Evolutionary conservation across 2,329 filamentous ascomycete genomes (phyloP), one percentile per base, ranked within the genome.

Genomic region (Aspergillus tanneri): DNA sequence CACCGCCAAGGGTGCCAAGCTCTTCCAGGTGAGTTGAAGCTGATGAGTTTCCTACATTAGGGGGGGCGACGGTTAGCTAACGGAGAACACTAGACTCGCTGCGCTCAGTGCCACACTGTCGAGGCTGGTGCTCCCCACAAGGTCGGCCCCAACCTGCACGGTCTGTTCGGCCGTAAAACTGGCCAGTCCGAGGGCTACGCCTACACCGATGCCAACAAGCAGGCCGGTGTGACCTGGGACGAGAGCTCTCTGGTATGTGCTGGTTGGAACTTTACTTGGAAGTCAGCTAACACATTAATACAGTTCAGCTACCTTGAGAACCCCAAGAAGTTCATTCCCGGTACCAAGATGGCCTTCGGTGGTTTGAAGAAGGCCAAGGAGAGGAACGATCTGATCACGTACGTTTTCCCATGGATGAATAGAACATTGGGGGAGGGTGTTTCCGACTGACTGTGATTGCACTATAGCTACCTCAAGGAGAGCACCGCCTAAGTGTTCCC

Each of bases 321-420:
- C 87, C 93, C 93, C 79, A 99, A 99, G 87, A 97, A 97, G 84
- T 99, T 91, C 85, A 96, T 99, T 61, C 93, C 93, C 64, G 93
- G 93, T 65, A 99, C 93, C 80, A 99, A 97, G 90, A 99, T 99
- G 93, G 93, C 93, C 68, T 99, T 97, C 73, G 93, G 93, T 79
- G 93, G 93, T 76, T 84, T 99, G 72, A 99, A 99, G 91, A 99
- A 99, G 89, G 84, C 85, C 72, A 97, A 97, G 88, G 93, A 97
- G 81, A 85, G 93, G 75, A 96, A 97, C 76, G 92, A 99, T 77
- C 82, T 99, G 68, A 96, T 99, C 84, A 90, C 90, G 87, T 92
- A 87, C 67, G 87, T 83, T 55, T 37, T 28, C 34, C 21, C 28
- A 30, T 3, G 2, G 2, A 18, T 16, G 12, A 14, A n/a, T 6